phyloP scores from a whole-genome alignment of 164 flowering plant species.

The Magnolia changhungtana region DNA sequence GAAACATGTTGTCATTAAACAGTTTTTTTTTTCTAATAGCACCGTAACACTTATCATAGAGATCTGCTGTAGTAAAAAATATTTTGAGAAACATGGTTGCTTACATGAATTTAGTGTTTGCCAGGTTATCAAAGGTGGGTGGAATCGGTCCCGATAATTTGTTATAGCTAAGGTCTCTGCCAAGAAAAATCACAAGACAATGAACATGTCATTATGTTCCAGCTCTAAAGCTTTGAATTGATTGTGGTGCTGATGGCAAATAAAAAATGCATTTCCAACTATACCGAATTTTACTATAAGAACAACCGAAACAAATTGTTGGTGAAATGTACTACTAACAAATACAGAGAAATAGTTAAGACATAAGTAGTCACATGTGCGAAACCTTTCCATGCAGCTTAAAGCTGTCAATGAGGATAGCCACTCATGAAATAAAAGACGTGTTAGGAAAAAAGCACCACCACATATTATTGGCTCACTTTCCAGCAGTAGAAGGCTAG shows the following conservation, averaged over 20 bases:
- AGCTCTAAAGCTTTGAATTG: too few relatives aligned
- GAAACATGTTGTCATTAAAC: neutral
- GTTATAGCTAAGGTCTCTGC: slow-evolving; percentile 77
- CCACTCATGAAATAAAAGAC: neutral
- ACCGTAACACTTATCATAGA: neutral
- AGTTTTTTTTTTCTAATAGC: neutral
- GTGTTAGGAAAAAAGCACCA: neutral
- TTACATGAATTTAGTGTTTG: slow-evolving; percentile 36
- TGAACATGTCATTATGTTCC: too few relatives aligned
- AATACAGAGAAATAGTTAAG: too few relatives aligned
- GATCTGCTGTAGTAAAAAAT: neutral
- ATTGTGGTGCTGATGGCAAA: too few relatives aligned
- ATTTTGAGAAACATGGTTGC: slow-evolving; percentile 9
- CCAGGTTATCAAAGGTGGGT: slow-evolving; percentile 14
- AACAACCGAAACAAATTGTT: neutral
- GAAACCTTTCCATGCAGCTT: neutral
- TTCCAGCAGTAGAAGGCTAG: neutral
- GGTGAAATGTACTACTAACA: too few relatives aligned
- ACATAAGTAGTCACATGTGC: neutral
- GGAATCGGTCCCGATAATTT: slow-evolving; percentile 56
- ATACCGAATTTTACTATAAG: too few relatives aligned
- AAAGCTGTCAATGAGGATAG: neutral
- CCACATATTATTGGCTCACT: neutral
- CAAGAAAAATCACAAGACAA: slow-evolving; percentile 7
- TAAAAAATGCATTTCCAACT: too few relatives aligned